These are phyloP conservation scores for Sporothrix phasma DNA, from an alignment of 2,329 filamentous ascomycete species.

Conservation along the genomic window DNA sequence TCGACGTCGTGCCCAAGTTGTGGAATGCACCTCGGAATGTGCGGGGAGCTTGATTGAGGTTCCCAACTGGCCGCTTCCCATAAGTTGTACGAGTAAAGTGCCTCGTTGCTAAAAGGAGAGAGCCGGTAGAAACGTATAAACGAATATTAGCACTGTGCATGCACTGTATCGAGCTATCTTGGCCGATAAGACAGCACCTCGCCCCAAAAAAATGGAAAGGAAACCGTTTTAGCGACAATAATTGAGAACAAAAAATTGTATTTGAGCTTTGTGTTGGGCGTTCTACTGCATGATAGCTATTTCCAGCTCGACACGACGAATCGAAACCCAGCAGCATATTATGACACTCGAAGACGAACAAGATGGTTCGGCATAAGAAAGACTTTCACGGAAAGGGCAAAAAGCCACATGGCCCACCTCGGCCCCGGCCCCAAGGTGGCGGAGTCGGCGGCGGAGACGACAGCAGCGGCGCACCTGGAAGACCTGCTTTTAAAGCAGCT, in stretches of 20 bases:
- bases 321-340: not conserved
- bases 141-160: not conserved
- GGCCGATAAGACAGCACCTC: not conserved
- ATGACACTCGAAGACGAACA: not conserved
- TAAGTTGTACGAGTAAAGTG: not conserved
- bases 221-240: too few relatives aligned
- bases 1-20: not conserved
- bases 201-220: too few relatives aligned
- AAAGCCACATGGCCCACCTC: slow-evolving; percentile 52
- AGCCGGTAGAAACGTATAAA: not conserved
- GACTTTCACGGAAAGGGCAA: slow-evolving; percentile 67
- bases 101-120: slow-evolving; percentile 2
- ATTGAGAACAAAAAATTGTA: not conserved
- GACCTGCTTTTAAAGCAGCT: slow-evolving; percentile 69
- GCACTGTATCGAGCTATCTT: not conserved
- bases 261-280: not conserved
- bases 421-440: slow-evolving; percentile 34
- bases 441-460: slow-evolving; percentile 26
- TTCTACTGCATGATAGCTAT: too few relatives aligned
- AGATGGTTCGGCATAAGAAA: slow-evolving; percentile 95
- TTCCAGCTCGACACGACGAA: not conserved
- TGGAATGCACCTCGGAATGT: not conserved
- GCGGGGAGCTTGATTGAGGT: slow-evolving; percentile 1
- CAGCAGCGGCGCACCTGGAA: slow-evolving; percentile 20
- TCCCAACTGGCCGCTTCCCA: not conserved